phyloP scores from a whole-genome alignment of 441 rosid genomes.

The Cnidoscolus chayamansa region DNA sequence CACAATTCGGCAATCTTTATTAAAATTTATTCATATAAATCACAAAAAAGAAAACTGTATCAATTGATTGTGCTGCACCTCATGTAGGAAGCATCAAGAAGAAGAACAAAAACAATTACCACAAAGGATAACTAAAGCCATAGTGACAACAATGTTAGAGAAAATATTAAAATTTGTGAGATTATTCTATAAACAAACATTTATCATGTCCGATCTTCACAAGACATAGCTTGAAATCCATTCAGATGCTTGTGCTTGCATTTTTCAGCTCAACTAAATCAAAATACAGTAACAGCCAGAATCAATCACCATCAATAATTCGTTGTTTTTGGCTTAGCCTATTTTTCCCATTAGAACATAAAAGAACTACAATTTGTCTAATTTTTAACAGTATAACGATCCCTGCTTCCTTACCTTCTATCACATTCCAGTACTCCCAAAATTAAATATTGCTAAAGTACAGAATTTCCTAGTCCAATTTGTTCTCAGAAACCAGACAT shows the following conservation, averaged over 20 bases:
- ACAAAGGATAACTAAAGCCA: not conserved
- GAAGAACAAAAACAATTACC: not conserved
- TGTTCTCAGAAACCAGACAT: not conserved
- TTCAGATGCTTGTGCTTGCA: not conserved
- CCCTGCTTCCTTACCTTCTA: not conserved
- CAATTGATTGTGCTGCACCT: not conserved
- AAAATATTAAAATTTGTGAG: not conserved
- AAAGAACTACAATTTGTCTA: not conserved
- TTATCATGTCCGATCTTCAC: not conserved
- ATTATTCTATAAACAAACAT: not conserved
- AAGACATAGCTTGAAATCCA: not conserved
- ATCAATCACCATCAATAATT: not conserved
- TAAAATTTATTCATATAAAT: not conserved
- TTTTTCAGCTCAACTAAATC: slow-evolving; percentile 2
- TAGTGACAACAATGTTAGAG: not conserved
- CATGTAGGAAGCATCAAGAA: not conserved
- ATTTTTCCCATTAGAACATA: not conserved
- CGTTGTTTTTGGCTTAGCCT: too few relatives aligned
- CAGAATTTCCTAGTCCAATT: not conserved
- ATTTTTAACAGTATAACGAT: not conserved
- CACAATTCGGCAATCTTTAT: not conserved
- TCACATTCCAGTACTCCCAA: not conserved
- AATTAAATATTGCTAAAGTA: not conserved
- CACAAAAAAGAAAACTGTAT: not conserved
- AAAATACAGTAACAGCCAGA: not conserved